Evolutionary conservation across 139 green algal genomes (phyloP).

Genomic region (Micractinium conductrix): DNA sequence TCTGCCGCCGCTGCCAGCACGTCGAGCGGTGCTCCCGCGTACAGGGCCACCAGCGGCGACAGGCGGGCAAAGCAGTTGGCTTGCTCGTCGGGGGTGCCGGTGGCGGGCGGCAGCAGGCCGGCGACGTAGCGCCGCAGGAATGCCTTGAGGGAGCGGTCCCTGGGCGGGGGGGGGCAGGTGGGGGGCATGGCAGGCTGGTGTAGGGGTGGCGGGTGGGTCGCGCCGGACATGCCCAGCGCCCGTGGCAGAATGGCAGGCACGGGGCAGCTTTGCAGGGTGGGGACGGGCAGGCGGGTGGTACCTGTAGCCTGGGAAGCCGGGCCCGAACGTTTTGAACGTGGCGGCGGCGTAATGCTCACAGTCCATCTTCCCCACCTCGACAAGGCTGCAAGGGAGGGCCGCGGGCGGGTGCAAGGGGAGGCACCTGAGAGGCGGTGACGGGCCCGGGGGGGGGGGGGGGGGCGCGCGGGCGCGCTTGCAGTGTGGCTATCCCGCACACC

Average conservation of each 20-base stretch:
- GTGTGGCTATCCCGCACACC: no score
- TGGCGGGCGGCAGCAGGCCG: constrained; percentile 48
- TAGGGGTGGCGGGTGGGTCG: not conserved
- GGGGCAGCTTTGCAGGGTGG: no score
- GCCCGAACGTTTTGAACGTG: constrained; percentile 43
- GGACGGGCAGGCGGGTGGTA: not conserved
- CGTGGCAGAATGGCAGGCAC: not conserved
- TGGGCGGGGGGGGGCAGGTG: not conserved
- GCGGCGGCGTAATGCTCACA: constrained; percentile 47
- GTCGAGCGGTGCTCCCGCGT: not conserved
- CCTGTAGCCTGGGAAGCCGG: constrained; percentile 62
- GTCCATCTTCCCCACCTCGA: constrained; percentile 42
- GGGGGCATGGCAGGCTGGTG: not conserved
- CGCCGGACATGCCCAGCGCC: not conserved
- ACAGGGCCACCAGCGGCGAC: constrained; percentile 52
- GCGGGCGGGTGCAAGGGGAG: no score
- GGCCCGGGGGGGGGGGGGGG: no score
- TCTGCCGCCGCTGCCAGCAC: constrained; percentile 18
- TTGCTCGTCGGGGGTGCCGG: constrained; percentile 58
- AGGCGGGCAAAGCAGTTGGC: constrained; percentile 61
- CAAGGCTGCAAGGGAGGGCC: constrained; percentile 25
- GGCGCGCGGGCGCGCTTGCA: no score
- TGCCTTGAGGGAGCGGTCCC: constrained; percentile 38
- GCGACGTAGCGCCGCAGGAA: constrained; percentile 61
- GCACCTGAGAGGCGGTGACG: no score